Conservation (phyloP, 2,329 filamentous ascomycete genomes). For the Pestalotiopsis sp. region DNA sequence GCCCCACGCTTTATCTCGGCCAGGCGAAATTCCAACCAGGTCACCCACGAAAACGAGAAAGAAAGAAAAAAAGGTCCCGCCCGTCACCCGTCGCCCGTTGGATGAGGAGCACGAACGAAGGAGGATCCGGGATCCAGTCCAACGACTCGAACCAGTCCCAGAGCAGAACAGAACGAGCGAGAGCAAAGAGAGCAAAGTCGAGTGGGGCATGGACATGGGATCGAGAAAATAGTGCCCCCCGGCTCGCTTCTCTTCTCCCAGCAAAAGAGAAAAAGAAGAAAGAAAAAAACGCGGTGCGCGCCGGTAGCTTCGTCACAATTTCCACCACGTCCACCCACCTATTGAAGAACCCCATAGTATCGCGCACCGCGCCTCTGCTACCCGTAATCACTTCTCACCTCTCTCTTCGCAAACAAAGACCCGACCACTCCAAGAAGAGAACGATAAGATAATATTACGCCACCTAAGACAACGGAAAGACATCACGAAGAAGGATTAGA, state of each 20-base stretch:
- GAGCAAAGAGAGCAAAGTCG: not conserved
- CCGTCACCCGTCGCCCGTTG: not conserved
- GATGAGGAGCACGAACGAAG: not conserved
- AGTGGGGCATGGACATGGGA: not conserved
- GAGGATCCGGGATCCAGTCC: not conserved
- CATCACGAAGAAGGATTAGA: not conserved
- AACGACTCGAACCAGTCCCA: not conserved
- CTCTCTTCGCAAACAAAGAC: not conserved
- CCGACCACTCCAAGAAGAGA: not conserved
- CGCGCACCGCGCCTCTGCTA: not conserved
- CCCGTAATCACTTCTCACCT: not conserved
- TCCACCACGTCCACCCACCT: not conserved
- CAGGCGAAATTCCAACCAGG: not conserved
- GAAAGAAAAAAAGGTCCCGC: not conserved
- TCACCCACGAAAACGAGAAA: not conserved
- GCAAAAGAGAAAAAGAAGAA: not conserved
- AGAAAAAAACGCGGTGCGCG: not conserved
- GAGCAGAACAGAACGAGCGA: not conserved
- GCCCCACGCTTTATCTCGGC: constrained; percentile 6
- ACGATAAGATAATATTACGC: not conserved
- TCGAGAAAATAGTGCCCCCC: not conserved
- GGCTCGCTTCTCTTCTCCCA: not conserved
- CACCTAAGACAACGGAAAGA: not conserved
- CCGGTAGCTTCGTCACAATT: not conserved
- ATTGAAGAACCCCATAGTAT: not conserved